Conservation (phyloP, 495 filamentous ascomycete species). For the Friedmanniomyces endolithicus region DNA sequence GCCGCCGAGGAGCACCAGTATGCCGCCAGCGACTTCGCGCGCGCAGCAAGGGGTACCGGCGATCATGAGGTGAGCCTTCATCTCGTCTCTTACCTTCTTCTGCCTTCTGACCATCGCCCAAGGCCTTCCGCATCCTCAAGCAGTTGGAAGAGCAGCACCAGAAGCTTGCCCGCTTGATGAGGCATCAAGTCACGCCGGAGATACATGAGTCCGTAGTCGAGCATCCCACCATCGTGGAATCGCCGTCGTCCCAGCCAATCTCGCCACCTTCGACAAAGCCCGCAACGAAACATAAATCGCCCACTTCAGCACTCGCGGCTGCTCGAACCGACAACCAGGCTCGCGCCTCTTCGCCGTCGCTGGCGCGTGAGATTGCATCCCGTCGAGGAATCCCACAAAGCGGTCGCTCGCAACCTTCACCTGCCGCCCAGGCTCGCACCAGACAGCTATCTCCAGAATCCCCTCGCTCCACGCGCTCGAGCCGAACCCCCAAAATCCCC, state of each 20-base stretch:
- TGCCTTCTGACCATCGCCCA: slow-evolving; percentile 4
- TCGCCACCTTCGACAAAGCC: background rate
- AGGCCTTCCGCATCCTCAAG: slow-evolving; percentile 70
- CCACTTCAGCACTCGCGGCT: slow-evolving; percentile 8
- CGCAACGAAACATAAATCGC: background rate
- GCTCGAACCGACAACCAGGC: background rate
- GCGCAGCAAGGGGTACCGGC: slow-evolving; percentile 57
- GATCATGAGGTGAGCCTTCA: slow-evolving; percentile 52
- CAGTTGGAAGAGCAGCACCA: slow-evolving; percentile 80
- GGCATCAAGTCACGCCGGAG: slow-evolving; percentile 28
- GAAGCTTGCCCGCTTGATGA: slow-evolving; percentile 63
- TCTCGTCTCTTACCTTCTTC: background rate
- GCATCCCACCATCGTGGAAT: background rate
- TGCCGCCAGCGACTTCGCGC: slow-evolving; percentile 80
- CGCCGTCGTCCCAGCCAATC: background rate
- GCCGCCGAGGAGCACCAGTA: slow-evolving; percentile 79
- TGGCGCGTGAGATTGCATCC: slow-evolving; percentile 18
- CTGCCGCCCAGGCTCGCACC: slow-evolving; percentile 11
- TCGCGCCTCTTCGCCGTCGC: slow-evolving; percentile 15
- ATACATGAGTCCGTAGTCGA: slow-evolving; percentile 18
- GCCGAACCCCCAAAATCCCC: slow-evolving; percentile 3
- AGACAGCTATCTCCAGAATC: slow-evolving; percentile 13
- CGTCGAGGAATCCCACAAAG: slow-evolving; percentile 16
- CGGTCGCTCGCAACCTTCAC: background rate
- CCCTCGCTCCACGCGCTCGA: background rate